These are phyloP conservation scores for Hortiboletus campestris DNA, from an alignment of 768 basidiomycete genomes.

Conservation along the genomic window DNA sequence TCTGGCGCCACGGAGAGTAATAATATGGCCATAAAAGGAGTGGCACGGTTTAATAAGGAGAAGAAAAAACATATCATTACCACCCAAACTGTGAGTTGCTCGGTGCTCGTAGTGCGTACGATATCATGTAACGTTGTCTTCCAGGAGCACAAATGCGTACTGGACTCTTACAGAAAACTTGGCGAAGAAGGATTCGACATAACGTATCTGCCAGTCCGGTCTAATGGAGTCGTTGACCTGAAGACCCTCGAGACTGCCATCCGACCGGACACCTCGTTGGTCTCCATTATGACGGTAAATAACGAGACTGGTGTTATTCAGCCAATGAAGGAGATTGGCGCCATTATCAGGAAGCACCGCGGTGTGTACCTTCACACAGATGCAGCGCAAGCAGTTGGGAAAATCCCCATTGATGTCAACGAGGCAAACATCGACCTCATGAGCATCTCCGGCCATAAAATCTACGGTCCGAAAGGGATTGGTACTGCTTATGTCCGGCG, in stretches of 20 bases:
- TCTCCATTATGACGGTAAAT: constrained; percentile 98
- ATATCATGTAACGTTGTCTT: constrained; percentile 5
- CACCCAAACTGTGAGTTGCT: constrained; percentile 75
- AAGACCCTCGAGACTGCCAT: constrained; percentile 82
- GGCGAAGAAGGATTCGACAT: constrained; percentile 97
- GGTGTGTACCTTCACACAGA: constrained; percentile 97
- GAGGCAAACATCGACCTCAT: constrained; percentile 93
- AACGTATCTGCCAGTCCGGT: constrained; percentile 93
- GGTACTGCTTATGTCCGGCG: constrained; percentile 94
- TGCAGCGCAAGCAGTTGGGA: constrained; percentile 92
- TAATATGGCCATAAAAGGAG: constrained; percentile 96
- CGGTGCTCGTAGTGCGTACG: background rate
- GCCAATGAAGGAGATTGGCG: constrained; percentile 93
- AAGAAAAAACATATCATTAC: constrained; percentile 94
- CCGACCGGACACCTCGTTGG: constrained; percentile 88
- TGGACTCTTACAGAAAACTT: constrained; percentile 95
- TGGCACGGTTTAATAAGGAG: constrained; percentile 92
- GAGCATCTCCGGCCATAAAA: constrained; percentile 96
- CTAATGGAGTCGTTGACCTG: constrained; percentile 80
- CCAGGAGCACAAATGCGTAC: constrained; percentile 97
- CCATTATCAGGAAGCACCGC: constrained; percentile 78
- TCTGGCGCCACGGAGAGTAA: constrained; percentile 98
- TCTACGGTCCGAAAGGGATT: constrained; percentile 97
- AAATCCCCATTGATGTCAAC: constrained; percentile 90
- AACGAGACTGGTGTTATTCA: constrained; percentile 99